Evolutionary conservation across 169 alveolate genomes (phyloP).

Genomic region (Eimeria sp.): DNA sequence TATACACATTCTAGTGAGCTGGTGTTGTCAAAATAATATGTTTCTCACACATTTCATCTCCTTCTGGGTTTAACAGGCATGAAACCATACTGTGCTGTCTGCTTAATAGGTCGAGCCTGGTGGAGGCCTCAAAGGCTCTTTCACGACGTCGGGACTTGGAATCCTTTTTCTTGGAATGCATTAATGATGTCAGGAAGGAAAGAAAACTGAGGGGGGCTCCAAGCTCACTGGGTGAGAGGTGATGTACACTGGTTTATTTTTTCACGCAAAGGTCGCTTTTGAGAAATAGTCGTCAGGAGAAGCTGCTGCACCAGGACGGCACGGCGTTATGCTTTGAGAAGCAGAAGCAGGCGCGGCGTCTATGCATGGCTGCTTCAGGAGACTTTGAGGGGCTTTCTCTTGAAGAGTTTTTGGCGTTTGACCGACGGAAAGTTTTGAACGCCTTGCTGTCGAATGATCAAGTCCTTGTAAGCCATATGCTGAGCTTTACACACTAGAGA

Average conservation of each 20-base stretch:
- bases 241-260: not conserved
- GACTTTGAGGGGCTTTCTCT: conserved; percentile 36
- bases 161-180: conserved; percentile 30
- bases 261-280: not conserved
- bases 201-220: conserved; percentile 53
- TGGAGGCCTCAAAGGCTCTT: conserved; percentile 57
- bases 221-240: conserved; percentile 4
- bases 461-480: conserved; percentile 39
- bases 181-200: conserved; percentile 55
- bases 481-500: not conserved
- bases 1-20: not conserved
- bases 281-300: not conserved
- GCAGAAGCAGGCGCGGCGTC: not conserved
- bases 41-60: not conserved
- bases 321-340: not conserved
- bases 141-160: conserved; percentile 52
- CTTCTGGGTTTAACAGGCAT: not conserved
- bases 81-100: not conserved
- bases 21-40: not conserved
- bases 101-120: conserved; percentile 30
- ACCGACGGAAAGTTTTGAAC: conserved; percentile 52
- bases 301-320: not conserved
- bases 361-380: not conserved
- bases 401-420: conserved; percentile 61
- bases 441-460: conserved; percentile 32